These are phyloP conservation scores for Cercospora janseana DNA, from an alignment of 2,329 filamentous ascomycete species.

Conservation along the genomic window DNA sequence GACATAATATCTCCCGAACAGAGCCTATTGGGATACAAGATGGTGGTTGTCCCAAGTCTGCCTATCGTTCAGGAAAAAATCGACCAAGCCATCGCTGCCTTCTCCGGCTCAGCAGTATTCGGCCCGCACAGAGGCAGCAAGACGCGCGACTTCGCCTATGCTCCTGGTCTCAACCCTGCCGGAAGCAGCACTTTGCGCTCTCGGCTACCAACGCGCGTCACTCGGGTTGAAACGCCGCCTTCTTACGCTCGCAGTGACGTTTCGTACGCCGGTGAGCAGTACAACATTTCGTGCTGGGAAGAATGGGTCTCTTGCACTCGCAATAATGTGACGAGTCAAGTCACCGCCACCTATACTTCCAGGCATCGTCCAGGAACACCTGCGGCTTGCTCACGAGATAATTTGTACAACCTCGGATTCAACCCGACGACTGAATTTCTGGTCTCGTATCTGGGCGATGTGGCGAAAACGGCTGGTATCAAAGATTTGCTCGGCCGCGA, in stretches of 20 bases:
- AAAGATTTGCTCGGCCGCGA: constrained; percentile 21
- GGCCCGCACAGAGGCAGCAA: constrained; percentile 26
- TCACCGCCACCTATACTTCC: constrained; percentile 24
- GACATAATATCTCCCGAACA: constrained; percentile 29
- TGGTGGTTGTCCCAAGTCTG: constrained; percentile 27
- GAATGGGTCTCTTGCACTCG: constrained; percentile 24
- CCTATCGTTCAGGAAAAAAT: constrained; percentile 27
- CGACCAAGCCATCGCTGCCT: constrained; percentile 18
- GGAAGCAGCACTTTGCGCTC: constrained; percentile 18
- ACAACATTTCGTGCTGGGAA: constrained; percentile 27
- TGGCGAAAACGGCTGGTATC: constrained; percentile 22
- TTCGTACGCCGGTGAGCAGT: constrained; percentile 20
- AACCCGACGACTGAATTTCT: constrained; percentile 26
- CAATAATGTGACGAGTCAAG: constrained; percentile 20
- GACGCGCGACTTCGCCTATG: constrained; percentile 26
- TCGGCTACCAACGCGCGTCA: constrained; percentile 25
- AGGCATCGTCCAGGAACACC: constrained; percentile 22
- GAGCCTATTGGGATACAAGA: constrained; percentile 24
- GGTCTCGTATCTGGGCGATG: constrained; percentile 26
- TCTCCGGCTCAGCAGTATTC: constrained; percentile 22
- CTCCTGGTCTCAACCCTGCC: constrained; percentile 24
- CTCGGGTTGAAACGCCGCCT: constrained; percentile 25
- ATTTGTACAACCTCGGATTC: constrained; percentile 27
- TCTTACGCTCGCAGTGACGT: constrained; percentile 25
- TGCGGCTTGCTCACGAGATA: constrained; percentile 24